Evolutionary conservation across 106 monocot genomes (phyloP), one percentile per base, ranked within the genome.

Genomic region (Gastrodia elata): DNA sequence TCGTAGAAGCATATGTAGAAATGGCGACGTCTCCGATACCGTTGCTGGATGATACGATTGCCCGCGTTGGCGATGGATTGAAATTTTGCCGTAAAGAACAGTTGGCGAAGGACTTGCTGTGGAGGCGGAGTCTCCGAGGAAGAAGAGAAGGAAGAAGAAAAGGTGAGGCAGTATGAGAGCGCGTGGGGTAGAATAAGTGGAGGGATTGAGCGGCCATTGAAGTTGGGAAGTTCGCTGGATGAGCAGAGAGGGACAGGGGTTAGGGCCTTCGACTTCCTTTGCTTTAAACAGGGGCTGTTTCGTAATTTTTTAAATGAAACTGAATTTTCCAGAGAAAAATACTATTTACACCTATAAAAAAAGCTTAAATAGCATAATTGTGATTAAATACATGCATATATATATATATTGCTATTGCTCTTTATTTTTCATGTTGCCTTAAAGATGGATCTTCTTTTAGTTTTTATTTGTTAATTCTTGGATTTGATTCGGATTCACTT

Each of bases 121-220:
- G 26, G 38, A 4, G 58, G 78, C 27, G 33, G 76, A 68, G 73
- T 34, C 67, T 2, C 65, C 2, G 74, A 61, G 13, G 73, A 39
- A 20, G 70, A 73, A 28, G 78, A 25, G 56, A 39, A 38, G 1
- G 68, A 2, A 22, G 71, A 64, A 43, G 72, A 25, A 1, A 15
- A 59, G 48, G 74, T 22, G 42, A 48, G 10, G 79, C 65, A 4
- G 18, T 16, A 65, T 64, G 34, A 72, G 43, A 69, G 56, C 28
- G 68, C 68, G 67, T 14, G 73, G 73, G 20, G 30, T 59, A 8
- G 43, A 41, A 16, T 68, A 73, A 43, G 68, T 70, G 71, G 44
- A 84, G 77, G 48, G 80, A 76, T 72, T 79, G 79, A 13, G 79
- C 67, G 25, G 69, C 69, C 69, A 69, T 69, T 69, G 24, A 32